Conservation (phyloP, 2,329 filamentous ascomycete genomes). For the Neonectria sp. region DNA sequence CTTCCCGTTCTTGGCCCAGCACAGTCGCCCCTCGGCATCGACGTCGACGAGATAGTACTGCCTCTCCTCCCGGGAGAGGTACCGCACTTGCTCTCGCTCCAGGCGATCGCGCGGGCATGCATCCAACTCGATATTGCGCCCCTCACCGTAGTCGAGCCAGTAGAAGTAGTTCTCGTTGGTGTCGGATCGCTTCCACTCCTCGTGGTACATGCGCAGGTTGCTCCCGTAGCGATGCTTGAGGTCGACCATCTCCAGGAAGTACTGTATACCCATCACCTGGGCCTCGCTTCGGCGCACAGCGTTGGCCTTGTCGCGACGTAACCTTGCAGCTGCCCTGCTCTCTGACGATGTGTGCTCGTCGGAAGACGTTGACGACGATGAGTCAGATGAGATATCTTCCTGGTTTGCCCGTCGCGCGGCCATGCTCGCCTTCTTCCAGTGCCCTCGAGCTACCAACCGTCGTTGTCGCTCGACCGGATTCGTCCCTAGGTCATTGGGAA, state of each 20-base stretch:
- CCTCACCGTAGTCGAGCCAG: constrained; percentile 90
- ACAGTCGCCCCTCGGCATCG: constrained; percentile 80
- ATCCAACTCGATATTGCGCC: constrained; percentile 77
- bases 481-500: constrained; percentile 21
- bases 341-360: constrained; percentile 53
- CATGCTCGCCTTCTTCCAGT: constrained; percentile 82
- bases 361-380: constrained; percentile 48
- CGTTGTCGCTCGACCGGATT: constrained; percentile 32
- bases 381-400: constrained; percentile 71
- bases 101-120: constrained; percentile 81
- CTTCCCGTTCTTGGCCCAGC: constrained; percentile 87
- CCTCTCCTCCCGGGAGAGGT: constrained; percentile 86
- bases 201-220: constrained; percentile 86
- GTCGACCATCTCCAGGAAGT: constrained; percentile 90
- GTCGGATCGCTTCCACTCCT: constrained; percentile 83
- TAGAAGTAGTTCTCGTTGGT: constrained; percentile 94
- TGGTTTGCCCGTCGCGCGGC: constrained; percentile 81
- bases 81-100: constrained; percentile 85
- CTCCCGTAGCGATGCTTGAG: constrained; percentile 89
- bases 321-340: constrained; percentile 56
- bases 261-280: constrained; percentile 87
- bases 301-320: constrained; percentile 64
- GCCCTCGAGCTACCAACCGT: constrained; percentile 67
- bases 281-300: constrained; percentile 74
- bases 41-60: constrained; percentile 85